Evolutionary conservation across 306 rosid species (phyloP).

Genomic region (Carpinus fangiana): DNA sequence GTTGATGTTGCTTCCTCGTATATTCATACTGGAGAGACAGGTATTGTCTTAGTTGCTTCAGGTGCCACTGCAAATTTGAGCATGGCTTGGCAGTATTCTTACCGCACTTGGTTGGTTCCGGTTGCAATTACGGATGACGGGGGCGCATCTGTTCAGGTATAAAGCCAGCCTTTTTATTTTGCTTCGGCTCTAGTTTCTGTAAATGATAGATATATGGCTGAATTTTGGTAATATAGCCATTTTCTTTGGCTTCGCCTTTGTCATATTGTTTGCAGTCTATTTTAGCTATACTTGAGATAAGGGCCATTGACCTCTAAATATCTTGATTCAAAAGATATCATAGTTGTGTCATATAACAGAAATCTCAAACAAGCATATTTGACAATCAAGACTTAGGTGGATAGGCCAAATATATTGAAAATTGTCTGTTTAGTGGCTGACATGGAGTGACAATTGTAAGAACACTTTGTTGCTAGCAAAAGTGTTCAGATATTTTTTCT

Average conservation of each 20-base stretch:
- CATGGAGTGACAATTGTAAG: neutral
- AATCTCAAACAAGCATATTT: neutral
- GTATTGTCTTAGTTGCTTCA: slow-evolving; percentile 55
- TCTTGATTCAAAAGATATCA: neutral
- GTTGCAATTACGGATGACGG: slow-evolving; percentile 73
- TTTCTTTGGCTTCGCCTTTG: neutral
- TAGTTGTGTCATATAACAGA: neutral
- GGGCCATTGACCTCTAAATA: neutral
- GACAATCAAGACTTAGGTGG: neutral
- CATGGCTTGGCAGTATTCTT: slow-evolving; percentile 68
- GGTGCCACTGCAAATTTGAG: slow-evolving; percentile 73
- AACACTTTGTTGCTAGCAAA: neutral
- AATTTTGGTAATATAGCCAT: no score
- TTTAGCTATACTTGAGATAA: neutral
- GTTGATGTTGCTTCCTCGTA: slow-evolving; percentile 55
- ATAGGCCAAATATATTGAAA: neutral
- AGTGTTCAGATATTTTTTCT: neutral
- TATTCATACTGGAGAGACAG: slow-evolving; percentile 58
- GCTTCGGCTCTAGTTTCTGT: neutral
- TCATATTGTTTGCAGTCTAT: neutral
- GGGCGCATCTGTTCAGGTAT: slow-evolving; percentile 75
- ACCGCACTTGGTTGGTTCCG: slow-evolving; percentile 56
- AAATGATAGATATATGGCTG: neutral
- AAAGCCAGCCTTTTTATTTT: slow-evolving; percentile 11
- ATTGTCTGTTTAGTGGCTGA: neutral